Base-by-base conservation (phyloP, 2,329 filamentous ascomycete genomes). In the Nemania serpens region DNA sequence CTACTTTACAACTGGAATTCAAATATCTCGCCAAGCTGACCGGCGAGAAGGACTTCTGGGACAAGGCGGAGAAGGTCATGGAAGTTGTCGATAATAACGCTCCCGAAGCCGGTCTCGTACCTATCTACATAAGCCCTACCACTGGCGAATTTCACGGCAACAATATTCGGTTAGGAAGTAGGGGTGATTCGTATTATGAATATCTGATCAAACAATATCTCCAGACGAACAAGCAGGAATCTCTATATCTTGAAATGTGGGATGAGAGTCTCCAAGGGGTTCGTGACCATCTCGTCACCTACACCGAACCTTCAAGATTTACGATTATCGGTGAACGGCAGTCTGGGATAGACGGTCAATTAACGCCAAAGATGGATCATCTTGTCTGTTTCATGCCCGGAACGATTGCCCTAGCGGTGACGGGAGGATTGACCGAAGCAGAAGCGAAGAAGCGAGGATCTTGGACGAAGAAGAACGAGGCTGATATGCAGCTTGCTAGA, bases 171-270 rank as follows among this genome's bases (percentile, higher is more conserved):
- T 83, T 98, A 20, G 95, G 95, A 41, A 97, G 92, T 74, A 87
- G 95, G 63, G 95, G 95, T 47, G 95, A 99, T 79, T 97, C 93
- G 49, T 99, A 98, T 78, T 99, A 99, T 77, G 92, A 99, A 78
- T 99, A 99, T 75, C 86, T 99, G 52, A 96, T 98, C 81, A 99
- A 99, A 79, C 95, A 99, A 75, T 98, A 96, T 74, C 82, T 97
- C 18, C 95, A 99, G 76, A 99, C 95, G 12, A 91, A 91, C 58
- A 87, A 90, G 73, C 83, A 93, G 71, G 94, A 99, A 74, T 82
- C 87, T 0, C 78, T 98, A 15, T 99, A 99, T 76, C 82, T 88
- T 66, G 91, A 95, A 13, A 91, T 99, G 88, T 99, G 96, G 93
- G 84, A 94, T 41, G 90, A 99, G 73, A 84, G 92, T 13, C 80